A percentile compares a stretch with the other conserved stretches of the same genome.
Evolutionary conservation across 345 rosid genomes (phyloP).

Genomic region (Adansonia digitata): DNA sequence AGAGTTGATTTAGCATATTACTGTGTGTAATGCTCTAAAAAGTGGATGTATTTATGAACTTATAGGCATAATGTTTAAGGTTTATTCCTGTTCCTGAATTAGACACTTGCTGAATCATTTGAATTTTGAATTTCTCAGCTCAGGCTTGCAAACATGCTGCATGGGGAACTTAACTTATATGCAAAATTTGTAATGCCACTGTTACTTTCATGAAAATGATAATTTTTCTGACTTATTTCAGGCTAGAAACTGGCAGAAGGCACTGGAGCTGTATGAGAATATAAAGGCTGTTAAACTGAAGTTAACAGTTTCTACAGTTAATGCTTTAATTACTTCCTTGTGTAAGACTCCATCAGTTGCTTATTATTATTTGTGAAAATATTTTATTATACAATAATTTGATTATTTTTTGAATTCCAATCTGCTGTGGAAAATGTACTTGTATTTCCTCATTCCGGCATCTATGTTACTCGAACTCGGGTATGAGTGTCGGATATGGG

Average conservation of each 20-base stretch:
- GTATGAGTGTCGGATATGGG: too few species aligned
- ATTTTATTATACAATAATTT: neutral
- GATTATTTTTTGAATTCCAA: neutral
- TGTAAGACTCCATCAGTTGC: slow-evolving; percentile 47
- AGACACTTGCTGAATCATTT: neutral
- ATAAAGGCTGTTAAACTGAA: slow-evolving; percentile 60
- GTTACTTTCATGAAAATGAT: neutral
- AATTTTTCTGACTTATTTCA: slow-evolving; percentile 25
- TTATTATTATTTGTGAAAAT: neutral
- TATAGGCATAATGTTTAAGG: neutral
- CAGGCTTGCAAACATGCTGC: neutral
- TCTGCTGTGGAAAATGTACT: neutral
- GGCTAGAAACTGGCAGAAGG: slow-evolving; percentile 89
- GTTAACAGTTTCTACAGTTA: slow-evolving; percentile 75
- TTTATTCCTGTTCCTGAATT: neutral
- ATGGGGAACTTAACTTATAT: neutral
- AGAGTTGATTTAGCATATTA: slow-evolving; percentile 10
- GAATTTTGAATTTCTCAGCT: neutral
- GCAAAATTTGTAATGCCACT: neutral
- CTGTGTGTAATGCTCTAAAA: neutral
- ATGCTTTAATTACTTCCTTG: slow-evolving; percentile 83
- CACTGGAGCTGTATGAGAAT: slow-evolving; percentile 66
- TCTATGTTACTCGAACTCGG: too few species aligned
- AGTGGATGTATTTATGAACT: neutral
- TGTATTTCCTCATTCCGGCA: neutral